Evolutionary conservation across 108 stramenopile species (phyloP).

Genomic region (Skeletonema tropicum): DNA sequence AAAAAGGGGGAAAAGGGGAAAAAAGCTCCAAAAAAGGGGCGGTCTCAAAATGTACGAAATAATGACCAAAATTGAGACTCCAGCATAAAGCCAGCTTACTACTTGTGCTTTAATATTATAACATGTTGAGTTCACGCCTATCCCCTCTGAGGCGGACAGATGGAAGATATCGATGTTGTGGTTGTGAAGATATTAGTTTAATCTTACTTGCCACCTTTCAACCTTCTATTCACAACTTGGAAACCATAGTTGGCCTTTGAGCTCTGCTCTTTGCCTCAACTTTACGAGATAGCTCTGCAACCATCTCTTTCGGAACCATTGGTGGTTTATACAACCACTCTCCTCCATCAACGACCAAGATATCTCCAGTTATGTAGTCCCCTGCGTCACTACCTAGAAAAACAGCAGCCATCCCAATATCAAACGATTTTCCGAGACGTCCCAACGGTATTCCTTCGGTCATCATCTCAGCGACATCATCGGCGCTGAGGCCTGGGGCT

Average conservation of each 20-base stretch:
- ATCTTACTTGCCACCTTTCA: neutral
- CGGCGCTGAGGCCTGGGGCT: conserved; percentile 66
- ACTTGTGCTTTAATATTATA: too few relatives aligned
- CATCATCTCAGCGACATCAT: conserved; percentile 62
- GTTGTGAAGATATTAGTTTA: too few relatives aligned
- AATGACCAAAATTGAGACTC: too few relatives aligned
- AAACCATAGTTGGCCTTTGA: conserved; percentile 37
- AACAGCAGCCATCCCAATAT: conserved; percentile 87
- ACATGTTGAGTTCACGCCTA: too few relatives aligned
- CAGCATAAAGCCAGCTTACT: too few relatives aligned
- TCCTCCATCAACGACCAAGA: conserved; percentile 84
- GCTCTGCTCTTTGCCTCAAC: conserved; percentile 76
- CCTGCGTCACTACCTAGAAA: conserved; percentile 64
- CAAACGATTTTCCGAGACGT: conserved; percentile 73
- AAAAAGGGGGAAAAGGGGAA: too few relatives aligned
- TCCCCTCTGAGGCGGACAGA: too few relatives aligned
- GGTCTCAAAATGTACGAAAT: too few relatives aligned
- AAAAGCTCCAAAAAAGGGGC: too few relatives aligned
- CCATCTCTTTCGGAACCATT: conserved; percentile 81
- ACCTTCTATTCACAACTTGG: conserved; percentile 27
- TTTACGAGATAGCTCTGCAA: conserved; percentile 66
- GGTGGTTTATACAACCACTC: conserved; percentile 81
- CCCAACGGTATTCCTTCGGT: conserved; percentile 73
- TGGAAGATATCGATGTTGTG: too few relatives aligned
- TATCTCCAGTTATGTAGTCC: conserved; percentile 76